Percentiles rank a stretch among this genome's conserved stretches.
phyloP scores from a whole-genome alignment of 805 yeast genomes.

The Saccharomyces mikatae region DNA sequence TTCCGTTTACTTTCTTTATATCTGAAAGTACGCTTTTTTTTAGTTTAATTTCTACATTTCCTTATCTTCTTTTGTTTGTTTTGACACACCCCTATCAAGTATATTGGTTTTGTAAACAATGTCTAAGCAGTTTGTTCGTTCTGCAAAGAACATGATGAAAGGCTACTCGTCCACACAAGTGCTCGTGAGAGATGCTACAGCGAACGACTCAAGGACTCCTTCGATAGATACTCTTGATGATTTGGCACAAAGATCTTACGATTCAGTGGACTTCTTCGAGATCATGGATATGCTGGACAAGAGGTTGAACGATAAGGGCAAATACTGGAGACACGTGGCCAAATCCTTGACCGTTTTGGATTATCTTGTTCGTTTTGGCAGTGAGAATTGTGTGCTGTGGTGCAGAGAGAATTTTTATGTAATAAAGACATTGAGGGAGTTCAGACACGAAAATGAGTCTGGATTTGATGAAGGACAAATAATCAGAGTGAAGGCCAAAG shows the following conservation, averaged over 20 bases:
- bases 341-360: conserved; percentile 86
- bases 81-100: background rate
- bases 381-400: conserved; percentile 88
- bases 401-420: conserved; percentile 80
- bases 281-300: conserved; percentile 92
- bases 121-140: conserved; percentile 74
- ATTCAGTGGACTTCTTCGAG: conserved; percentile 68
- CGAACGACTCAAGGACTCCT: conserved; percentile 85
- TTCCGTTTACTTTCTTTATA: background rate
- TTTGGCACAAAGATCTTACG: conserved; percentile 65
- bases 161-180: conserved; percentile 85
- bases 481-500: conserved; percentile 84
- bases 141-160: conserved; percentile 65
- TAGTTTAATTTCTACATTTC: background rate
- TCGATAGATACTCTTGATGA: conserved; percentile 74
- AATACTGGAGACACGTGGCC: conserved; percentile 94
- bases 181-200: conserved; percentile 84
- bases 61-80: background rate
- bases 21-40: background rate
- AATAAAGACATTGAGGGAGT: conserved; percentile 84
- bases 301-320: conserved; percentile 89
- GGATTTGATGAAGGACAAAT: conserved; percentile 84
- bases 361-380: conserved; percentile 75
- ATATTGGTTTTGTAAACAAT: conserved; percentile 27
- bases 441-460: conserved; percentile 68